phyloP scores from a whole-genome alignment of 2,329 filamentous ascomycete genomes.

The Cordyceps fumosorosea region DNA sequence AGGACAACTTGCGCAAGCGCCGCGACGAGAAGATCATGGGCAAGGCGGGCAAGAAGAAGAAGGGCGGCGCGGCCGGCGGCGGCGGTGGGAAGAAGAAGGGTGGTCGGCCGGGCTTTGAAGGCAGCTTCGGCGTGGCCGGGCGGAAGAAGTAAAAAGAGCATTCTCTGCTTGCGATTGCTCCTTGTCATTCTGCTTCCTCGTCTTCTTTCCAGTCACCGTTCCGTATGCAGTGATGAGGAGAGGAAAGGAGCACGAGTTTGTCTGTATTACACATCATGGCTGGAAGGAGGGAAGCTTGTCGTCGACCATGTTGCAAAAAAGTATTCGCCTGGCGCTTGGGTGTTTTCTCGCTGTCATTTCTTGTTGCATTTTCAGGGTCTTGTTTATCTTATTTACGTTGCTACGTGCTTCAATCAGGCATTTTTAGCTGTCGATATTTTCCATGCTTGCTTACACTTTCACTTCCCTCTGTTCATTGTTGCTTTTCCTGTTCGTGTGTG shows the following conservation, averaged over 20 bases:
- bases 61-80: slow-evolving; percentile 21
- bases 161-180: not conserved
- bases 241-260: not conserved
- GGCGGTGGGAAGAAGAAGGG: slow-evolving; percentile 36
- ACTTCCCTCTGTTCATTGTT: not conserved
- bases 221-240: too few species aligned
- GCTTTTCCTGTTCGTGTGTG: not conserved
- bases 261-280: not conserved
- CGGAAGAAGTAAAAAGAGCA: slow-evolving; percentile 30
- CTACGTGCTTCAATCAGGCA: not conserved
- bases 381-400: not conserved
- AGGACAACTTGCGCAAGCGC: slow-evolving; percentile 69
- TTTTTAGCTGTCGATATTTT: not conserved
- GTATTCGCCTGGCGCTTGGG: slow-evolving; percentile 6
- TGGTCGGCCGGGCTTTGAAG: slow-evolving; percentile 62
- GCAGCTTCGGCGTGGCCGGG: slow-evolving; percentile 52
- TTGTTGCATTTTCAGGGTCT: slow-evolving; percentile 1
- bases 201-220: not conserved
- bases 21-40: slow-evolving; percentile 63
- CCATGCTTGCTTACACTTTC: not conserved
- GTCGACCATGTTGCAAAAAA: slow-evolving; percentile 2
- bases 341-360: not conserved
- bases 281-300: not conserved
- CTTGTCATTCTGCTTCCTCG: not conserved
- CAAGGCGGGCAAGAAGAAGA: slow-evolving; percentile 54